Evolutionary conservation across 192 early-diverging fungal genomes (phyloP).

Genomic region (Coemansia javaensis): DNA sequence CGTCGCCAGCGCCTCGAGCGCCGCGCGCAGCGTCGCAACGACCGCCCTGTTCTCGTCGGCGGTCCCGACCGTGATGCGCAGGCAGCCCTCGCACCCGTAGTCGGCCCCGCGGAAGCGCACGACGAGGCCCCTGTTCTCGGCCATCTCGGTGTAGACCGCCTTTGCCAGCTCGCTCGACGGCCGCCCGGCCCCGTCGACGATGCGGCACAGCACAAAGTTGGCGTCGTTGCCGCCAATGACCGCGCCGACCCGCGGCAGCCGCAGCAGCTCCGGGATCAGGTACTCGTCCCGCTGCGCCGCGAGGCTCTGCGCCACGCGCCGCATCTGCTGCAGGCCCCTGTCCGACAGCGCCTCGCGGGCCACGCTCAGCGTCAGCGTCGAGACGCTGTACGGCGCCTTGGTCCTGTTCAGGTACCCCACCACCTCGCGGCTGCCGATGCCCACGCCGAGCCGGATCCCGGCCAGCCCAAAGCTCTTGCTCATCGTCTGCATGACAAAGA

Average conservation of each 20-base stretch:
- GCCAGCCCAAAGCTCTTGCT: constrained; percentile 98
- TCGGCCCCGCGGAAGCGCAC: constrained; percentile 93
- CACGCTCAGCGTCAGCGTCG: constrained; percentile 74
- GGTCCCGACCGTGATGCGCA: constrained; percentile 93
- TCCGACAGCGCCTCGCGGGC: constrained; percentile 74
- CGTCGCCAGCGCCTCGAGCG: constrained; percentile 19
- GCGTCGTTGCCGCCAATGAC: constrained; percentile 87
- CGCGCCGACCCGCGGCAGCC: constrained; percentile 61
- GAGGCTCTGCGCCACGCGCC: constrained; percentile 55
- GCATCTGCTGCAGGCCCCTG: constrained; percentile 66
- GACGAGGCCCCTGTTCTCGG: constrained; percentile 79
- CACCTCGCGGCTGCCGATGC: constrained; percentile 72
- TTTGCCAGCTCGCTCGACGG: constrained; percentile 70
- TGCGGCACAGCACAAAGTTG: constrained; percentile 91
- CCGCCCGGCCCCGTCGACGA: constrained; percentile 61
- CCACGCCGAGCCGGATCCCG: constrained; percentile 88
- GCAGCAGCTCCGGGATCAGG: constrained; percentile 61
- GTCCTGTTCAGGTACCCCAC: constrained; percentile 92
- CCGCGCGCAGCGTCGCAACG: constrained; percentile 48
- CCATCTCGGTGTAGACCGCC: constrained; percentile 76
- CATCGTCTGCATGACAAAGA: constrained; percentile 96
- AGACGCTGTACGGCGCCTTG: constrained; percentile 99
- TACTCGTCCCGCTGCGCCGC: constrained; percentile 57
- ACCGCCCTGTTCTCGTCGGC: constrained; percentile 72
- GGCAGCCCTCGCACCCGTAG: constrained; percentile 85